Conservation (phyloP, 495 filamentous ascomycete species). For the Poronia punctata region DNA sequence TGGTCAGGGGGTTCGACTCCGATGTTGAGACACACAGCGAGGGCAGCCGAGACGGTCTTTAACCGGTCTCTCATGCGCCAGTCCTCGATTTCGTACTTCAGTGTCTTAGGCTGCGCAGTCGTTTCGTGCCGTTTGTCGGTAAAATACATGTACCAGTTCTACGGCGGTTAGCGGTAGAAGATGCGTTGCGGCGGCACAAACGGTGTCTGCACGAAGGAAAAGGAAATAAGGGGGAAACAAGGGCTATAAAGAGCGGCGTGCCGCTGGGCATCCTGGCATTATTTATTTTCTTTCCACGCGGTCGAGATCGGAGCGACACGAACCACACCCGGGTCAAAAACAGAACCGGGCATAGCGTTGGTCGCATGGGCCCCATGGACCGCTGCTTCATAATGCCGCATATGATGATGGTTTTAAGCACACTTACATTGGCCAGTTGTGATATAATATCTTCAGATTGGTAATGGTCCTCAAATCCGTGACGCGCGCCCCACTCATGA, state of each 20-base stretch:
- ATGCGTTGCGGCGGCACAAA: neutral
- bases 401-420: constrained; percentile 25
- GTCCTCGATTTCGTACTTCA: constrained; percentile 61
- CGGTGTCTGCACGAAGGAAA: neutral
- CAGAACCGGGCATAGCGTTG: neutral
- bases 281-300: too few species aligned
- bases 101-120: constrained; percentile 75
- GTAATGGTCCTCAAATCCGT: constrained; percentile 66
- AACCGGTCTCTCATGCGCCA: constrained; percentile 96
- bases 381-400: constrained; percentile 24
- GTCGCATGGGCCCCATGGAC: neutral
- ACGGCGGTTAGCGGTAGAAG: constrained; percentile 4
- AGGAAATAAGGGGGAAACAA: too few species aligned
- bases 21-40: constrained; percentile 93
- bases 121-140: constrained; percentile 96
- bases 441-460: constrained; percentile 58
- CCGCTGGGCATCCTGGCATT: too few species aligned
- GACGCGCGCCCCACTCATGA: constrained; percentile 49
- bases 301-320: neutral
- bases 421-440: constrained; percentile 48
- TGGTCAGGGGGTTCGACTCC: constrained; percentile 96
- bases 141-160: constrained; percentile 98
- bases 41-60: constrained; percentile 91
- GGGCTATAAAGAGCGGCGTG: too few species aligned
- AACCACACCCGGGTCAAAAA: neutral